Evolutionary conservation across 2,329 filamentous ascomycete genomes (phyloP), one percentile per base, ranked within the genome.

Genomic region (Phoma sp.): DNA sequence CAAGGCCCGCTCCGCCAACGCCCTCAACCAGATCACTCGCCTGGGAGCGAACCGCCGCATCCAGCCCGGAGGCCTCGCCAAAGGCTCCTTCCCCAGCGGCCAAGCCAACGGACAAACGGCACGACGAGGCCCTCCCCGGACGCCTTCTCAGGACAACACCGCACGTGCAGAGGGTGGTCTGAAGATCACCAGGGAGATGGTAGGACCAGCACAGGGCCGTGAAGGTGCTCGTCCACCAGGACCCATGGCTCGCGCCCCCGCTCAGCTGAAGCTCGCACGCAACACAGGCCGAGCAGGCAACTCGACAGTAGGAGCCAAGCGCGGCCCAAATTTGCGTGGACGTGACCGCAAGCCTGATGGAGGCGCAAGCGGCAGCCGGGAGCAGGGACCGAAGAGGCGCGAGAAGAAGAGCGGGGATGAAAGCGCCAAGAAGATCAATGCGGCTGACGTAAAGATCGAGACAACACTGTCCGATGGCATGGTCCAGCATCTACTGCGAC

Each of bases 171-270:
- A 65, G 6, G 40, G 59, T n/a, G 51, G 46, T 9, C 58, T 70
- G 32, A 60, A 62, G n/a, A 61, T 66, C 46, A 61, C 57, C 19
- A 61, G 63, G 27, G 46, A 50, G 9, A 43, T 39, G 22, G n/a
- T 12, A 9, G 44, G 47, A 7, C 24, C 60, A 15, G 22, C 25
- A 6, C 31, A 36, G 5, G 15, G 31, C 21, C 32, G 37, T 7
- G 22, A 13, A 15, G 36, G 46, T 13, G 51, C 58, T 27, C 60
- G 61, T n/a, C 64, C 65, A 6, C 59, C 59, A 33, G 68, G 65
- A 36, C 65, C 58, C 24, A 70, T 75, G 65, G 65, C 64, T 19
- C 71, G 71, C 61, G 71, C 70, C 8, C 72, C 72, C 6, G 47
- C 65, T 12, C 60, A 60, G 9, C 60, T 72, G 24, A 65, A 67